Evolutionary conservation across 1,284 basidiomycete genomes (phyloP), one percentile per base, ranked within the genome.

Genomic region (Austropuccinia psidii): DNA sequence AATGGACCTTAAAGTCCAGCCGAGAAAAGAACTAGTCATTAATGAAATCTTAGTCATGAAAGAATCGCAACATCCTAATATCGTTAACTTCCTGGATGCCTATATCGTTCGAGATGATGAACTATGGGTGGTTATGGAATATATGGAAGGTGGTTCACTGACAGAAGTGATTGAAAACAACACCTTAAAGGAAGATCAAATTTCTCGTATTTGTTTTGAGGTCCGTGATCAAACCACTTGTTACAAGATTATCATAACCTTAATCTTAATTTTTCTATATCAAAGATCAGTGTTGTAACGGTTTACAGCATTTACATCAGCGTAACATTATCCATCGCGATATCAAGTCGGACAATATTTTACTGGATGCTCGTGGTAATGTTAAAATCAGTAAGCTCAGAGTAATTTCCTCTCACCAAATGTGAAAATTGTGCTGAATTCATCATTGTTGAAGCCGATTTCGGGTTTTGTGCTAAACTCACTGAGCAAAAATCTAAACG

Each of bases 41-140:
- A 98, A 98, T 80, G 95, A 98, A 83, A 98, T 98, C 78, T 84
- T 97, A 75, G 94, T 98, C 77, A 98, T 98, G 95, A 95, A 95
- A 82, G 94, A 97, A 82, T 93, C 90, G 45, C 93, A 95, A 77
- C 95, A 98, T 81, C 93, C 93, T 50, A 98, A 98, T 81, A 97
- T 98, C 77, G 95, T 98, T 84, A 98, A 98, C 83, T 98, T 93
- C 83, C 83, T 98, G 66, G 90, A 97, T 35, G 88, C 91, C 11
- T 97, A 93, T 83, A 86, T 98, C 47, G 87, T 98, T 68, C 90
- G 90, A 82, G 89, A 85, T 80, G 89, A 86, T 70, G 94, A 98
- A 80, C 86, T 98, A 17, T 98, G 95, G 95, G 93, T 98, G 54
- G 93, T 98, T 74, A 98, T 98, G 95, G 95, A 98, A 83, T 98